Base-by-base conservation (phyloP, 2,329 filamentous ascomycete species). In the Ophiocordyceps camponoti-saundersi region DNA sequence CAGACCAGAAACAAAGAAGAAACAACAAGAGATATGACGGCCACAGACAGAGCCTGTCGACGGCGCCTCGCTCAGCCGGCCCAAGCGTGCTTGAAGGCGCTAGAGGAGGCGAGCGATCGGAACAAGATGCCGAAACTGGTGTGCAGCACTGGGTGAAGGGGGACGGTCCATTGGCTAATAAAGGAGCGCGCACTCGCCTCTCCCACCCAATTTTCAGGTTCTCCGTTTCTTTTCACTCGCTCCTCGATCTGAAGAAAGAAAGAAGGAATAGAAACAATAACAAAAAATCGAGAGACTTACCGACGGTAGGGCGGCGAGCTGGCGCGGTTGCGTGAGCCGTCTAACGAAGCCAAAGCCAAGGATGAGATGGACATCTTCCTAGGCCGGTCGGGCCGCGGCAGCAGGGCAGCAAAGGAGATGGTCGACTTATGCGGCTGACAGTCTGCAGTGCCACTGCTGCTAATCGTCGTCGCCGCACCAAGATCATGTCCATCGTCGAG, bases 251-350 rank as follows among this genome's bases (percentile, higher is more conserved):
- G 15, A 15, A 18, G n/a, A 16, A n/a, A 2, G 18, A 40, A 32
- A 47, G 48, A 26, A 39, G 41, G 39, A 30, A 49, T 32, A 46
- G 34, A 30, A n/a, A n/a, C n/a, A n/a, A n/a, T n/a, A n/a, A n/a
- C n/a, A n/a, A n/a, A n/a, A n/a, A n/a, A n/a, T n/a, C n/a, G n/a
- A 42, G 36, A 48, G 21, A 51, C 60, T 53, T 62, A 76, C 72
- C 69, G 71, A 48, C 59, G 53, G 50, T 71, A 68, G 30, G 68
- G 65, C 22, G 73, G 72, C 23, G 72, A 75, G 36, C 64, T 68
- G 22, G 59, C 66, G 47, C 68, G 59, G 44, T 68, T 66, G 22
- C 69, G 64, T 45, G 52, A 58, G 32, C 63, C 65, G 45, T 63
- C 61, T 43, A 69, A 68, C 18, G 75, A 58, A 20, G 61, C 59